phyloP scores from a whole-genome alignment of 2,329 filamentous ascomycete species.

The Colletotrichum costaricense region DNA sequence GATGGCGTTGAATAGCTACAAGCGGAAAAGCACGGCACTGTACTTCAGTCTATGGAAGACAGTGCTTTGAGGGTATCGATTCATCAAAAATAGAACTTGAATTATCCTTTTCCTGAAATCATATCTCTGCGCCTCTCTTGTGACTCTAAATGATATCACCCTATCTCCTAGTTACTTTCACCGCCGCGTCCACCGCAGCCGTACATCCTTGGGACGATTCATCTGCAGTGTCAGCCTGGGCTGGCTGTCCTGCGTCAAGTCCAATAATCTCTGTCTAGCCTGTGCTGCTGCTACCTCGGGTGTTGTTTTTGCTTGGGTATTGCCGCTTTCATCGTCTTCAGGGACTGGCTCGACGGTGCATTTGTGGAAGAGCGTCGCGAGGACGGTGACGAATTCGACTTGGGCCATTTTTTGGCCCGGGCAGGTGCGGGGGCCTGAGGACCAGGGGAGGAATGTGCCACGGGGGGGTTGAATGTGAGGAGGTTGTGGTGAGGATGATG shows the following conservation, averaged over 20 bases:
- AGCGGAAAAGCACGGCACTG: not conserved
- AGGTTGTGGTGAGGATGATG: not conserved
- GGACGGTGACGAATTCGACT: conserved; percentile 62
- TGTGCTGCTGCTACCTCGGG: not conserved
- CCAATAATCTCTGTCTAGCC: not conserved
- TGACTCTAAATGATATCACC: not conserved
- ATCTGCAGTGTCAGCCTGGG: not conserved
- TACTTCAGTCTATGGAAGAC: not conserved
- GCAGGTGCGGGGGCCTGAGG: conserved; percentile 59
- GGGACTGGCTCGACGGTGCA: not conserved
- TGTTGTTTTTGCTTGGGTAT: not conserved
- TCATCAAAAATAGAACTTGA: not conserved
- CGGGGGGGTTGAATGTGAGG: conserved; percentile 19
- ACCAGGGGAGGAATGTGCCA: conserved; percentile 60
- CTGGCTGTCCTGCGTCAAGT: not conserved
- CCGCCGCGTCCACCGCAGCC: not conserved
- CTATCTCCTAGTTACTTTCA: not conserved
- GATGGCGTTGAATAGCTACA: not conserved
- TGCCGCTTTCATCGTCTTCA: not conserved
- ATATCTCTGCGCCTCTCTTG: not conserved
- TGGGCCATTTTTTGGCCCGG: conserved; percentile 66
- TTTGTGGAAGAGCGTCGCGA: conserved; percentile 51
- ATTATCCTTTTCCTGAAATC: not conserved
- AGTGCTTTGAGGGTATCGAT: not conserved
- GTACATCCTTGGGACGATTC: not conserved